Percentiles rank a stretch among this genome's conserved stretches.
These are phyloP conservation scores for Knufia petricola DNA, from an alignment of 2,329 filamentous ascomycete genomes.

Conservation along the genomic window DNA sequence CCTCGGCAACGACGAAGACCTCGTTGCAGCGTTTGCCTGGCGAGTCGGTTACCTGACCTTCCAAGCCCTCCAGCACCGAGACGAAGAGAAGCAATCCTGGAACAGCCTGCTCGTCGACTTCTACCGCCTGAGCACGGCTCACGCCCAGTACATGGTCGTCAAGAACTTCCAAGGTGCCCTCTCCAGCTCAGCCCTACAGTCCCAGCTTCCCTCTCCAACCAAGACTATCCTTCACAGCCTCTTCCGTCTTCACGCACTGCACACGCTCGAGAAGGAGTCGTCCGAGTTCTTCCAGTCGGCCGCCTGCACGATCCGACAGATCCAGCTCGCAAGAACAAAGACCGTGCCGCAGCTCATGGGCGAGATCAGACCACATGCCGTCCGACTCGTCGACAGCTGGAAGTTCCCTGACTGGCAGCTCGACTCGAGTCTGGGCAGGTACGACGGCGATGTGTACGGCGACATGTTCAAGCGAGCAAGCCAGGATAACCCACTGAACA, in stretches of 20 bases:
- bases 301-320: constrained; percentile 62
- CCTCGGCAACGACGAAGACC: constrained; percentile 58
- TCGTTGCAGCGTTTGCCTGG: constrained; percentile 68
- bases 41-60: constrained; percentile 65
- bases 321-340: constrained; percentile 57
- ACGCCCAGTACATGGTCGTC: constrained; percentile 67
- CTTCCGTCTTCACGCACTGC: constrained; percentile 55
- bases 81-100: constrained; percentile 66
- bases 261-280: constrained; percentile 59
- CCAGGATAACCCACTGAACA: constrained; percentile 64
- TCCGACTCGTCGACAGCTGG: constrained; percentile 64
- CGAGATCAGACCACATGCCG: constrained; percentile 63
- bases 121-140: constrained; percentile 64
- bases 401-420: constrained; percentile 70
- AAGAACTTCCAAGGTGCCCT: constrained; percentile 70
- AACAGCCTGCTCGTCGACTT: constrained; percentile 70
- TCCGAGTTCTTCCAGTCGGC: constrained; percentile 63
- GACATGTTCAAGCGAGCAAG: constrained; percentile 65
- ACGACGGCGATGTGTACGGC: constrained; percentile 67
- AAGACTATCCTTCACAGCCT: constrained; percentile 53
- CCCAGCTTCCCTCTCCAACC: constrained; percentile 49
- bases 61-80: constrained; percentile 63
- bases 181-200: constrained; percentile 43
- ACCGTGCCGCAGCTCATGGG: constrained; percentile 60
- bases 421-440: constrained; percentile 59